Percentiles rank a stretch among this genome's conserved stretches.
These are phyloP conservation scores for Yamadazyma pseudoaaseri DNA, from an alignment of 1,139 yeast genomes.

Conservation along the genomic window DNA sequence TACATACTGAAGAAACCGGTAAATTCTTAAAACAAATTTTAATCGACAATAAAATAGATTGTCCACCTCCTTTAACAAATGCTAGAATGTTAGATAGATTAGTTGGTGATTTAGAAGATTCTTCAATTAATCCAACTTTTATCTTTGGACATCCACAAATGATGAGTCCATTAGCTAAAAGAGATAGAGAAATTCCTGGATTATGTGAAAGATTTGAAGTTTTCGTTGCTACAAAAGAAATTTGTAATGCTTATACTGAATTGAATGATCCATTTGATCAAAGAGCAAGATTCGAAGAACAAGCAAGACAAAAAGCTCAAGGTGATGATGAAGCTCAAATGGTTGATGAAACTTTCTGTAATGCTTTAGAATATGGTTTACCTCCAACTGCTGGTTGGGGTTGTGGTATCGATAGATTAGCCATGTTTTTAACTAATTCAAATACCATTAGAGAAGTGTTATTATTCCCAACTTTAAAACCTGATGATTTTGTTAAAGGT, in stretches of 20 bases:
- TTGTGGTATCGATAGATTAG: constrained; percentile 96
- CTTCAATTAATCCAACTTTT: constrained; percentile 94
- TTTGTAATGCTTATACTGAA: constrained; percentile 97
- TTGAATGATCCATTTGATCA: constrained; percentile 98
- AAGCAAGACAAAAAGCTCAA: constrained; percentile 96
- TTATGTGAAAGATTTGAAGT: constrained; percentile 98
- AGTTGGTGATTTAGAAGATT: constrained; percentile 92
- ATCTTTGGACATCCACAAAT: constrained; percentile 98
- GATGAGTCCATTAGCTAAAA: constrained; percentile 99
- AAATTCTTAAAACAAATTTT: constrained; percentile 81
- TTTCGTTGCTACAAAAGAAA: constrained; percentile 97
- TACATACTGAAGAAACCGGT: constrained; percentile 93
- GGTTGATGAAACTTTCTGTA: constrained; percentile 95
- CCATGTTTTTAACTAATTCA: constrained; percentile 96
- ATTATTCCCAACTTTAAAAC: constrained; percentile 97
- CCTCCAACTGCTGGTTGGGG: constrained; percentile 99
- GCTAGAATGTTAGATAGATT: constrained; percentile 98
- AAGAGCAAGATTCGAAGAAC: constrained; percentile 96
- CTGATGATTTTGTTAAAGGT: constrained; percentile 59
- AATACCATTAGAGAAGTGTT: constrained; percentile 97
- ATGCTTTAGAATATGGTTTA: constrained; percentile 95
- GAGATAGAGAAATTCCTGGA: constrained; percentile 89
- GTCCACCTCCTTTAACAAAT: constrained; percentile 95
- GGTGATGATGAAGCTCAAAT: constrained; percentile 99
- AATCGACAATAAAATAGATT: constrained; percentile 79